These are phyloP conservation scores for Micractinium conductrix DNA, from an alignment of 139 green algal genomes.

Conservation along the genomic window DNA sequence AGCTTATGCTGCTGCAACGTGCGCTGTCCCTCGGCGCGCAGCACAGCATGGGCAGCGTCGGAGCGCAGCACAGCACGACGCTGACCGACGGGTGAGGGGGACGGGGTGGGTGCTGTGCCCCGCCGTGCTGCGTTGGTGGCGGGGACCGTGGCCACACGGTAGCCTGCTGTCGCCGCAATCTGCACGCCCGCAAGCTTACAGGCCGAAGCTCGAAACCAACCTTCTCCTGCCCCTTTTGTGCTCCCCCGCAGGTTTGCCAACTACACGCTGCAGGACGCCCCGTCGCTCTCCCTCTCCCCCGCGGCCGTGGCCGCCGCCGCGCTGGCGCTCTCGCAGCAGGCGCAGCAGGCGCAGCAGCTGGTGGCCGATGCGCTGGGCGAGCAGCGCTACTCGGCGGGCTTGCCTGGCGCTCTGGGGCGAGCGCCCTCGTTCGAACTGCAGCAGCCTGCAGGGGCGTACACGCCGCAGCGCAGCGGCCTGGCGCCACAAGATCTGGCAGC, in stretches of 20 bases:
- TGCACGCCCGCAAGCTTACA: too few species aligned
- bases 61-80: slow-evolving; percentile 10
- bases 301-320: background rate
- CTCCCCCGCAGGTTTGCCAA: slow-evolving; percentile 4
- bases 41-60: slow-evolving; percentile 12
- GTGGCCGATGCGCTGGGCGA: background rate
- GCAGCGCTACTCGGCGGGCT: too few species aligned
- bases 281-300: background rate
- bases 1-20: slow-evolving; percentile 2
- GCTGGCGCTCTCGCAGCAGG: background rate
- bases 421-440: too few species aligned
- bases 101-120: background rate
- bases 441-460: background rate
- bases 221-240: background rate
- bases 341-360: background rate
- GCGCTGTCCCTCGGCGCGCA: background rate
- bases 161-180: too few species aligned
- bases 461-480: background rate
- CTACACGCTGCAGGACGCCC: background rate
- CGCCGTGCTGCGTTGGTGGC: too few species aligned
- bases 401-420: too few species aligned
- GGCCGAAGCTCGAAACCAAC: too few species aligned
- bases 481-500: background rate
- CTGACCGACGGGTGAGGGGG: slow-evolving; percentile 7
- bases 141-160: too few species aligned